phyloP scores from a whole-genome alignment of 164 flowering plant species.

The Sextonia rubra region DNA sequence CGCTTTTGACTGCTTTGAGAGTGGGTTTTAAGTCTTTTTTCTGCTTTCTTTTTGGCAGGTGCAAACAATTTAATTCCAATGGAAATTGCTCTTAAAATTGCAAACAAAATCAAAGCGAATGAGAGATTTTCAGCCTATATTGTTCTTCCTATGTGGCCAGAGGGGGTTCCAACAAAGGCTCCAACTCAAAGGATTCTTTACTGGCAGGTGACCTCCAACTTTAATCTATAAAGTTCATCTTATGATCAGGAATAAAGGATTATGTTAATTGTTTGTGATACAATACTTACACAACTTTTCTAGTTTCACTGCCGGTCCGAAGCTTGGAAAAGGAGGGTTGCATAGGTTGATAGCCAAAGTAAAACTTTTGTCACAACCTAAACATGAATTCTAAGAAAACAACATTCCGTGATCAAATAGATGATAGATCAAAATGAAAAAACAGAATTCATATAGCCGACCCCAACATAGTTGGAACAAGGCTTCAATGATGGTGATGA shows the following conservation, averaged over 20 bases:
- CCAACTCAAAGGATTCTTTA: neutral
- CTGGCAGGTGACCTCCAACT: neutral
- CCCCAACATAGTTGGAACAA: neutral
- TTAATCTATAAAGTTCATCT: neutral
- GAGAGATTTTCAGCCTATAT: constrained; percentile 92
- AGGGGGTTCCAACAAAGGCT: neutral
- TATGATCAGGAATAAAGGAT: neutral
- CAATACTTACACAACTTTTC: neutral
- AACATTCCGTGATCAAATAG: too few species aligned
- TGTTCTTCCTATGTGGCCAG: constrained; percentile 94
- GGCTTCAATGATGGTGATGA: neutral
- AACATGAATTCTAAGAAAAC: neutral
- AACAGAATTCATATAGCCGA: neutral
- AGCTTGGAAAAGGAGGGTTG: neutral
- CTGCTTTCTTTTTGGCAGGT: constrained; percentile 36
- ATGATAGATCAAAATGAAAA: too few species aligned
- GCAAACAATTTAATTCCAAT: constrained; percentile 96
- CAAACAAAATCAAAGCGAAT: constrained; percentile 76
- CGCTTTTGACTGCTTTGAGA: neutral
- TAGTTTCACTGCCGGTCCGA: neutral
- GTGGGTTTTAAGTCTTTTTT: neutral
- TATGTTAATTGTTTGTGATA: neutral
- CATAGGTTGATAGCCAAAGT: neutral
- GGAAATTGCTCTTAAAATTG: constrained; percentile 95
- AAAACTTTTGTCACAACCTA: neutral